Base-by-base conservation (phyloP, 305 asterid genomes). In the Fraxinus platypoda region DNA sequence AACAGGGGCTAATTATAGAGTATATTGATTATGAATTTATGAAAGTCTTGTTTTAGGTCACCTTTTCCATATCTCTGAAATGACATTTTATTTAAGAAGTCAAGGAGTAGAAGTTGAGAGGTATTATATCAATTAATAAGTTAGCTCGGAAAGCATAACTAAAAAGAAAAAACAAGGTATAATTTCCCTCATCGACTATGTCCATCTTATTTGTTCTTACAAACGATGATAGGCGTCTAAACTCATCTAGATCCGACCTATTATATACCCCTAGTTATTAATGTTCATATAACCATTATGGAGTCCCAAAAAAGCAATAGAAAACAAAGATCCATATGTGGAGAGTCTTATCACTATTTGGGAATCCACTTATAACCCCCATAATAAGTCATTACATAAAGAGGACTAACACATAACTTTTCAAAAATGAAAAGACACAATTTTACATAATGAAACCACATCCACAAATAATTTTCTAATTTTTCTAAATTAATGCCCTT, bases 311-410 rank as follows among this genome's bases (percentile, higher is more conserved):
- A 17, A 17, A 8, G 0, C 62, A 52, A 52, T 17, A 17, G 26
- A 77, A 81, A 41, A 19, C 25, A 13, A 37, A 79, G 66, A 82
- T 80, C 41, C 82, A 84, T 87, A 83, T 80, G 83, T 82, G 73
- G 46, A 77, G 84, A 85, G 75, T 82, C 87, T 82, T 84, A 87
- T 85, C 85, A 81, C 83, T 66, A 49, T 49, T 70, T 74, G 75
- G 80, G 37, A 81, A 68, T 82, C 82, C 84, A 85, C 89, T 84
- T 77, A 83, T 83, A 15, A 88, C 28, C 41, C 41, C 64, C 77
- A 79, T 31, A 64, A 75, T 43, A 81, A 85, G 84, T 83, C 87
- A 83, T 75, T 86, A 76, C 79, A 76, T 86, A 52, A 52, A 80
- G 43, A 82, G 19, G 74, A 37, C 37, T 54, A 28, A 7, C n/a